Conservation (phyloP, 1,284 basidiomycete species). For the Somion occarium region DNA sequence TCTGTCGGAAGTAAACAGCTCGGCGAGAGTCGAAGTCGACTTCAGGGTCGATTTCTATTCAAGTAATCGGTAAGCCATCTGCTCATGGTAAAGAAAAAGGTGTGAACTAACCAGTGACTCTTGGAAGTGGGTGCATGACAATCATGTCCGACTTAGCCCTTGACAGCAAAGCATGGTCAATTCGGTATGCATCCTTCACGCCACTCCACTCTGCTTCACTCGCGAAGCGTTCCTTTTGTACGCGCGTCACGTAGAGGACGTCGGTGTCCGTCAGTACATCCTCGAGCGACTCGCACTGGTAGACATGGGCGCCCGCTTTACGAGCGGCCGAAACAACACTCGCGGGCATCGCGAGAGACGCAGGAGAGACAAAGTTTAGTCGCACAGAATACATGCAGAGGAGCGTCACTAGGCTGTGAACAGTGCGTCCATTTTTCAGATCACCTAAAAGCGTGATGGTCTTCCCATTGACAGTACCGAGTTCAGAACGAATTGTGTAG, state of each 20-base stretch:
- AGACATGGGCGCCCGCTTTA: slow-evolving; percentile 77
- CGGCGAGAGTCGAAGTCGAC: slow-evolving; percentile 95
- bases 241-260: slow-evolving; percentile 94
- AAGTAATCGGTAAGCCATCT: too few relatives aligned
- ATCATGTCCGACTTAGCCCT: slow-evolving; percentile 96
- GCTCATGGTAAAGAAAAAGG: too few relatives aligned
- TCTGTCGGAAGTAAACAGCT: slow-evolving; percentile 97
- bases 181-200: slow-evolving; percentile 90
- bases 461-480: slow-evolving; percentile 96
- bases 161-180: slow-evolving; percentile 91
- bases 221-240: slow-evolving; percentile 94
- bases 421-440: slow-evolving; percentile 97
- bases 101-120: slow-evolving; percentile 71
- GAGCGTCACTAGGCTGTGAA: slow-evolving; percentile 92
- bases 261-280: slow-evolving; percentile 93
- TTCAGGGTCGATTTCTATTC: slow-evolving; percentile 95
- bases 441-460: slow-evolving; percentile 95
- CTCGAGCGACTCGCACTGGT: slow-evolving; percentile 82
- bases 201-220: slow-evolving; percentile 81
- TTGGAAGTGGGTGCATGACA: slow-evolving; percentile 96
- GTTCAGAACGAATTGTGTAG: slow-evolving; percentile 96
- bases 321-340: slow-evolving; percentile 80
- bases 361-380: slow-evolving; percentile 94
- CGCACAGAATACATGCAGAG: slow-evolving; percentile 91
- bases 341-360: slow-evolving; percentile 89